Percentiles rank a stretch among this genome's conserved stretches.
phyloP scores from a whole-genome alignment of 225 moss, liverwort and hornwort species.

The Polytrichum commune region DNA sequence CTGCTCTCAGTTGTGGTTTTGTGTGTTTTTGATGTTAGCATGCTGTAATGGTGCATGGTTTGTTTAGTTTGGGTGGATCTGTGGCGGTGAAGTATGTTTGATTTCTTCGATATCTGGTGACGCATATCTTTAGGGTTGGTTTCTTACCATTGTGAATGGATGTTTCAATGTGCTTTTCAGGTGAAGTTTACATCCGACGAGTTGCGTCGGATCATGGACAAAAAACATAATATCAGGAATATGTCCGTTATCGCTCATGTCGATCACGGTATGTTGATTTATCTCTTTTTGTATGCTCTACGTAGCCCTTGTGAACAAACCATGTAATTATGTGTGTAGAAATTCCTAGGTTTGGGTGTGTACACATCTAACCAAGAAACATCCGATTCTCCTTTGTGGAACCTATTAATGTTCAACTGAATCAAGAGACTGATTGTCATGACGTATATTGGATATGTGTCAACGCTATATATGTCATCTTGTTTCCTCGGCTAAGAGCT shows the following conservation, averaged over 20 bases:
- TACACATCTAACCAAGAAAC: too few species aligned
- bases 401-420: too few species aligned
- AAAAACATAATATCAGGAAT: constrained; percentile 26
- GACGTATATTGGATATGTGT: too few species aligned
- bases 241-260: constrained; percentile 30
- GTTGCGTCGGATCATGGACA: constrained; percentile 28
- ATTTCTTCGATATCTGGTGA: not conserved
- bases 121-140: not conserved
- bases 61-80: not conserved
- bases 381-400: too few species aligned
- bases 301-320: not conserved
- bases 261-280: constrained; percentile 13
- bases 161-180: not conserved
- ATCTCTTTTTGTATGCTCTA: not conserved
- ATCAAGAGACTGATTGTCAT: too few species aligned
- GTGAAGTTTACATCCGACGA: constrained; percentile 26
- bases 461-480: too few species aligned
- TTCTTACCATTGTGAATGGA: not conserved
- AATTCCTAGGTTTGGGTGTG: too few species aligned
- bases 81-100: not conserved
- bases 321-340: too few species aligned
- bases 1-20: not conserved
- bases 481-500: too few species aligned
- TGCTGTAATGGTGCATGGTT: not conserved
- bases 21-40: not conserved